Evolutionary conservation across 768 basidiomycete species (phyloP).

Genomic region (Rhizopogon vesiculosus): DNA sequence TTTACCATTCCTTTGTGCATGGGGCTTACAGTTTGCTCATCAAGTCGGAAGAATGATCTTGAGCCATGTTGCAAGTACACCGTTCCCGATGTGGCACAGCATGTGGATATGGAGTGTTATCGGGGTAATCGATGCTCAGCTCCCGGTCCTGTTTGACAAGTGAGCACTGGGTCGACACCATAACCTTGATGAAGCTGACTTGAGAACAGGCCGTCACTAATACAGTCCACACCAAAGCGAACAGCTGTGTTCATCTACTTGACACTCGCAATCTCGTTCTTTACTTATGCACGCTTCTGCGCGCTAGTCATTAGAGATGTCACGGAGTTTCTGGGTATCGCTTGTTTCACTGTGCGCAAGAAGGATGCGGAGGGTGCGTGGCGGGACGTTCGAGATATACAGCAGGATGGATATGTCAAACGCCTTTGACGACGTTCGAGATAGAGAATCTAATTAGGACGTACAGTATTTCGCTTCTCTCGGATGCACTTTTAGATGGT

Average conservation of each 20-base stretch:
- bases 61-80: slow-evolving; percentile 80
- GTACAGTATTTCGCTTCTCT: not conserved
- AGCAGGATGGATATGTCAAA: slow-evolving; percentile 20
- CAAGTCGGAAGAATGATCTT: slow-evolving; percentile 92
- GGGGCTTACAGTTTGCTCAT: slow-evolving; percentile 90
- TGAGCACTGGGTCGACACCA: slow-evolving; percentile 26
- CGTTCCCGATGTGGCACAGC: slow-evolving; percentile 85
- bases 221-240: slow-evolving; percentile 61
- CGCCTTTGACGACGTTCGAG: slow-evolving; percentile 6
- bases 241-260: slow-evolving; percentile 70
- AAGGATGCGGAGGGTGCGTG: slow-evolving; percentile 69
- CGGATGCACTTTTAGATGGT: no score
- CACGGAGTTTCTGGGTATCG: slow-evolving; percentile 89
- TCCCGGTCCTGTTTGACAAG: slow-evolving; percentile 63
- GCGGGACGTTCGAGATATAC: slow-evolving; percentile 32
- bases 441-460: not conserved
- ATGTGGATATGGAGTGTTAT: slow-evolving; percentile 81
- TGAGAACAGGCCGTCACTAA: slow-evolving; percentile 52
- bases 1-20: slow-evolving; percentile 84
- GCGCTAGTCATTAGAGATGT: slow-evolving; percentile 82
- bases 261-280: slow-evolving; percentile 62
- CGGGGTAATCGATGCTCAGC: slow-evolving; percentile 80
- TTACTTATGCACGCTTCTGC: slow-evolving; percentile 75
- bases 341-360: slow-evolving; percentile 90
- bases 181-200: slow-evolving; percentile 9